These are phyloP conservation scores for Penicillium sp. DNA, from an alignment of 2,329 filamentous ascomycete genomes.

Conservation along the genomic window DNA sequence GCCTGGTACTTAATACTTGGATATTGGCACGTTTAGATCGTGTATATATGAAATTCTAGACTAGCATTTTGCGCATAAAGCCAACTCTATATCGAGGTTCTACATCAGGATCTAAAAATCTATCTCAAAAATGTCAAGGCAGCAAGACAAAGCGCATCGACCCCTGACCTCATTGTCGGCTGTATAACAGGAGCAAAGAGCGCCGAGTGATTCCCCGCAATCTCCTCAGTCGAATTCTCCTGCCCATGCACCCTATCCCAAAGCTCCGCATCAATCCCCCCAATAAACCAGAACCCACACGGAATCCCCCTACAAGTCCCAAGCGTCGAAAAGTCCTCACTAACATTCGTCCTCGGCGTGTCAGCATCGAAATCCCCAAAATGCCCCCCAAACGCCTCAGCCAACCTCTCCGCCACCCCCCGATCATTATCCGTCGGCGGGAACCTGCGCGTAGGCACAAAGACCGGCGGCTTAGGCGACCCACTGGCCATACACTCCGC, in stretches of 20 bases:
- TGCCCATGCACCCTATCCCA: conserved; percentile 51
- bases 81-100: no score
- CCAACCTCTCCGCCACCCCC: conserved; percentile 44
- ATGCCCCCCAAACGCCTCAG: conserved; percentile 47
- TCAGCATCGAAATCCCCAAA: conserved; percentile 44
- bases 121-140: conserved; percentile 47
- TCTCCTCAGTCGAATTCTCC: conserved; percentile 44
- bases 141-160: conserved; percentile 53
- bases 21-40: not conserved
- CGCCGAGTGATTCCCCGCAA: conserved; percentile 61
- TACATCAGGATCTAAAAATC: not conserved
- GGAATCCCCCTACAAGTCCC: conserved; percentile 53
- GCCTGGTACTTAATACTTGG: not conserved
- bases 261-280: conserved; percentile 50
- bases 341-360: conserved; percentile 37
- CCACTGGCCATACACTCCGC: conserved; percentile 56
- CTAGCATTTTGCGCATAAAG: not conserved
- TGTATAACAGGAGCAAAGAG: conserved; percentile 60
- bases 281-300: conserved; percentile 58
- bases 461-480: conserved; percentile 48
- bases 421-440: conserved; percentile 57
- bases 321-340: conserved; percentile 61
- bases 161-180: conserved; percentile 56
- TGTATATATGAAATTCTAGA: not conserved
- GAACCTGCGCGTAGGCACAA: conserved; percentile 51